Evolutionary conservation across 768 basidiomycete species (phyloP), one percentile per base, ranked within the genome.

Genomic region (Auriscalpium orientale): DNA sequence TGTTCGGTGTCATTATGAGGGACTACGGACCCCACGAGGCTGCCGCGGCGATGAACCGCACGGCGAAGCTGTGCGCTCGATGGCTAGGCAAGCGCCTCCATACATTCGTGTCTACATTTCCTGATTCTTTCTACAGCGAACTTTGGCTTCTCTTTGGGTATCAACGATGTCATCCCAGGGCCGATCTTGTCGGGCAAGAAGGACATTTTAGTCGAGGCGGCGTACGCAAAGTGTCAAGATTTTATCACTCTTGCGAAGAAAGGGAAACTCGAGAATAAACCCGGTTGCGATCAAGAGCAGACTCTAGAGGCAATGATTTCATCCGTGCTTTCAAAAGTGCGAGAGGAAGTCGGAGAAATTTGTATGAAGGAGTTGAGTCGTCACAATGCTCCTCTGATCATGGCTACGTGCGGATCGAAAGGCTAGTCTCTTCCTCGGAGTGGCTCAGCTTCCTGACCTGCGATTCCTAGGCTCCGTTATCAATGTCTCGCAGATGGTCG

Each of bases 401-500:
- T 98, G 97, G 95, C 97, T 51, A 97, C 93, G 43, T 98, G 95
- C 73, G 95, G 95, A 69, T 98, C 97, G 6, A 98, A 98, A 80
- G 97, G 95, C 90, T 55, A 48, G 71, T 61, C 13, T 22, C n/a
- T 21, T 50, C 9, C 53, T 40, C 18, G 45, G 37, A 18, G 46
- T 54, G 28, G 10, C 38, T 8, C 33, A 50, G 9, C 13, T 22
- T 53, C 35, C 36, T 53, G 20, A 55, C 28, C 18, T 53, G 15
- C 58, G 53, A 43, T 46, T 9, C 53, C 74, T 58, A 89, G 95
- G 97, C 70, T 98, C 97, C 65, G 91, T 93, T 59, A 95, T 99
- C 73, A 99, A 99, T 71, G 97, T 99, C 54, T 95, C 93, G 21
- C 97, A 99, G 74, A 99, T 99, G 97, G 95, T 98, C 53, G 97